Evolutionary conservation across 164 flowering plant genomes (phyloP), one percentile per base, ranked within the genome.

Genomic region (Vitis rupestris): DNA sequence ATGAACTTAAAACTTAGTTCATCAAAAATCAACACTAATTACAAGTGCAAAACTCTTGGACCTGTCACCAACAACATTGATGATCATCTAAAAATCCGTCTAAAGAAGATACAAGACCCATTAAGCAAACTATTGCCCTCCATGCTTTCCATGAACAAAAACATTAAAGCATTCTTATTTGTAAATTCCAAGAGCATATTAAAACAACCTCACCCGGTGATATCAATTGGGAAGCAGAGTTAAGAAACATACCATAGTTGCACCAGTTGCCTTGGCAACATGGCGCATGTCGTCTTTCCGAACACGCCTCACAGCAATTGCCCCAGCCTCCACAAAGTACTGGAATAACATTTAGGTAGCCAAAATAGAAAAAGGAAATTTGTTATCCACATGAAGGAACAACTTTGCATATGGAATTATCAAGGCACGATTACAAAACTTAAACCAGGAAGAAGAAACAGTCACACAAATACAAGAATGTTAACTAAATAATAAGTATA

Each of bases 251-350:
- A 94, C 99, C 89, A 75, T 71, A 29, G 99, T 89, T 59, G 97
- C 99, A 80, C 99, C 99, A 68, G 98, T 93, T 13, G 99, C 99
- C 84, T 96, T 96, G 67, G 97, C 99, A 80, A 96, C 90, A 76
- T 92, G 98, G 27, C 99, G 97, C 82, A 96, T 74, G 80, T 96
- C 99, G 67, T 96, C 99, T 74, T 96, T 96, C 54, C 87, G 85
- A 19, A 93, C 98, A 75, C 99, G 95, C 69, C 99, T 91, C 10
- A 96, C 98, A 75, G 99, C 99, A 83, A 93, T 93, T 60, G 99
- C 95, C 37, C 97, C 97, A 81, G 98, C 97, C 79, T 93, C 99
- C 63, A 96, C 99, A 86, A 96, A 92, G 76, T 96, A 93, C 99
- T 95, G 87, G 72, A 82, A 76, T 2, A 62, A 63, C 29, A 75